Conservation (phyloP, 345 rosid genomes). For the Fremontodendron californicum region DNA sequence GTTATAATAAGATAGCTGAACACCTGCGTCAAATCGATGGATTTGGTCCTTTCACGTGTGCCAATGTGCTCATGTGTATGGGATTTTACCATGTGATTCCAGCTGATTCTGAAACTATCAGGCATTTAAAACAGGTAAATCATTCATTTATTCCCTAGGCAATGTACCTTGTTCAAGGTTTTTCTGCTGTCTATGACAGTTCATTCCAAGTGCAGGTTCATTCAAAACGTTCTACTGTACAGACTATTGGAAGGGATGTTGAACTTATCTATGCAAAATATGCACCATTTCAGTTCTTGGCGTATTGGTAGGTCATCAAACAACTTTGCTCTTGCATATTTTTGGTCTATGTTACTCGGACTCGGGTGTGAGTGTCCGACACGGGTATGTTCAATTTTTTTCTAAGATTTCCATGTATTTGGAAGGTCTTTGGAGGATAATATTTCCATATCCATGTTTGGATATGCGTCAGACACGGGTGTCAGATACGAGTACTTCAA, state of each 20-base stretch:
- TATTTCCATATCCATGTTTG: too few species aligned
- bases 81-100: constrained; percentile 53
- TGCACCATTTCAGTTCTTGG: constrained; percentile 47
- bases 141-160: not conserved
- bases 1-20: constrained; percentile 28
- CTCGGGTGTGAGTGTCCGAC: too few species aligned
- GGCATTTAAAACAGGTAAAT: constrained; percentile 46
- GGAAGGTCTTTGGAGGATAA: too few species aligned
- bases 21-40: constrained; percentile 38
- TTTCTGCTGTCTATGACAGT: not conserved
- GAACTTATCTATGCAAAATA: constrained; percentile 33
- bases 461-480: too few species aligned
- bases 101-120: constrained; percentile 47
- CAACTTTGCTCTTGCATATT: not conserved
- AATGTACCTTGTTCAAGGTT: not conserved
- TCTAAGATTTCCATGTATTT: too few species aligned
- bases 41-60: constrained; percentile 50
- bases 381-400: too few species aligned
- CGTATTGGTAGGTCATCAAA: constrained; percentile 36
- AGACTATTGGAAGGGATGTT: constrained; percentile 29
- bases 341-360: too few species aligned
- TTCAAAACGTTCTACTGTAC: constrained; percentile 23
- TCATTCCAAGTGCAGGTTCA: constrained; percentile 35
- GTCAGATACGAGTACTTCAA: too few species aligned
- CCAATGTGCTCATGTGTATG: constrained; percentile 55